These are phyloP conservation scores for Alternaria brassicicola DNA, from an alignment of 2,329 filamentous ascomycete species.

Conservation along the genomic window DNA sequence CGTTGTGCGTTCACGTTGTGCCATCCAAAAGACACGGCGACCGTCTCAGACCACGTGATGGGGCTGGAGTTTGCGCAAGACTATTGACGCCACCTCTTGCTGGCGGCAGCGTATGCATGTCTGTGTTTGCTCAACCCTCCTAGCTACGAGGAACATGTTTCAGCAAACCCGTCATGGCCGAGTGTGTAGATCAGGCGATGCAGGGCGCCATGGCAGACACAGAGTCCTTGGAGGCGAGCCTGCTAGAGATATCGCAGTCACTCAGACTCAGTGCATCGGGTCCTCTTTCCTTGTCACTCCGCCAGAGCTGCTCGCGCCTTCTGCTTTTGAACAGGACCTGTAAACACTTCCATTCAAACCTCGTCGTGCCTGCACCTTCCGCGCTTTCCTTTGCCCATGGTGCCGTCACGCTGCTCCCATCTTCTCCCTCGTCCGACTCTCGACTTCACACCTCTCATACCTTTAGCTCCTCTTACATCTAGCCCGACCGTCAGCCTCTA, in stretches of 20 bases:
- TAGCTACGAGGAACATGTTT: too few species aligned
- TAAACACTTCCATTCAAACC: background rate
- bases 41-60: rapidly evolving
- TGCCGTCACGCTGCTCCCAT: background rate
- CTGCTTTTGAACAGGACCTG: background rate
- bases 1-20: too few species aligned
- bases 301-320: background rate
- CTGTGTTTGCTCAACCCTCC: too few species aligned
- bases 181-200: too few species aligned
- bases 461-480: background rate
- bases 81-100: too few species aligned
- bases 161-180: too few species aligned
- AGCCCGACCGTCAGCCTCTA: background rate
- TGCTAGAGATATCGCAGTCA: background rate
- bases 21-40: too few species aligned
- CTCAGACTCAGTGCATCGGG: background rate
- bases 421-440: background rate
- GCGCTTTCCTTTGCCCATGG: background rate
- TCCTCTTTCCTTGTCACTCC: background rate
- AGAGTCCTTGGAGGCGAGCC: background rate
- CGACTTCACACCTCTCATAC: background rate
- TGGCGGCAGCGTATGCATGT: too few species aligned
- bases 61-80: background rate
- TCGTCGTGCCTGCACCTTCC: background rate
- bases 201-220: background rate